phyloP scores from a whole-genome alignment of 2,329 filamentous ascomycete genomes.

The Raffaelea ambrosiae region DNA sequence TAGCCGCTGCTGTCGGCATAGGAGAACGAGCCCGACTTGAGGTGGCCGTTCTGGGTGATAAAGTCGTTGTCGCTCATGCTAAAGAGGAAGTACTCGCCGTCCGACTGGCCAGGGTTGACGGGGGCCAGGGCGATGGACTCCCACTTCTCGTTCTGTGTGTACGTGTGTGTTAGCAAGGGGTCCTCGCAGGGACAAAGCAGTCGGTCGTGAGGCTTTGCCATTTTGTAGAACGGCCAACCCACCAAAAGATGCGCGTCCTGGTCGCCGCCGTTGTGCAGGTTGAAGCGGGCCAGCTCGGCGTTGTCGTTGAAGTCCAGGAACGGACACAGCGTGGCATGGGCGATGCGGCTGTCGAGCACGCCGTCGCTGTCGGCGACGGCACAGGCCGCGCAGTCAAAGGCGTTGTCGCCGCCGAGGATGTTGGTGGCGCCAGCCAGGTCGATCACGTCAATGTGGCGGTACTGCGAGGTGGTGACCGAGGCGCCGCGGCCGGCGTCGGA shows the following conservation, averaged over 20 bases:
- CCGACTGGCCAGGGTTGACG: constrained; percentile 28
- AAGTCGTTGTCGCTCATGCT: constrained; percentile 67
- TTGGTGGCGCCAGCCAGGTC: constrained; percentile 55
- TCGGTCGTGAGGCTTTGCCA: too few species aligned
- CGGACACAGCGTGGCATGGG: constrained; percentile 51
- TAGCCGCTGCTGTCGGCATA: constrained; percentile 50
- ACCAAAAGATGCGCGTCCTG: constrained; percentile 48
- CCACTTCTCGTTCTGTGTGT: constrained; percentile 78
- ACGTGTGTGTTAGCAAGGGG: not conserved
- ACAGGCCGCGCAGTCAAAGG: constrained; percentile 28
- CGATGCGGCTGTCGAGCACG: constrained; percentile 31
- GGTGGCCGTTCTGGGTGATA: constrained; percentile 58
- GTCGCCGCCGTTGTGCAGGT: constrained; percentile 58
- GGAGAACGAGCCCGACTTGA: constrained; percentile 46
- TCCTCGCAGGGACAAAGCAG: too few species aligned
- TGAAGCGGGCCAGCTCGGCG: constrained; percentile 54
- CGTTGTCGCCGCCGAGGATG: constrained; percentile 39
- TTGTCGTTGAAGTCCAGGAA: constrained; percentile 65
- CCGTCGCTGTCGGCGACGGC: constrained; percentile 5
- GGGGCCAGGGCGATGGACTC: constrained; percentile 59
- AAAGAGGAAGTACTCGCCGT: constrained; percentile 58
- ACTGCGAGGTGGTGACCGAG: constrained; percentile 38
- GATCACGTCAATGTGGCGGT: constrained; percentile 63
- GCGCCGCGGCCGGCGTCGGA: constrained; percentile 50
- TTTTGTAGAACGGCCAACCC: too few species aligned